Evolutionary conservation across 2,329 filamentous ascomycete genomes (phyloP).

Genomic region (Falciphora oryzae): DNA sequence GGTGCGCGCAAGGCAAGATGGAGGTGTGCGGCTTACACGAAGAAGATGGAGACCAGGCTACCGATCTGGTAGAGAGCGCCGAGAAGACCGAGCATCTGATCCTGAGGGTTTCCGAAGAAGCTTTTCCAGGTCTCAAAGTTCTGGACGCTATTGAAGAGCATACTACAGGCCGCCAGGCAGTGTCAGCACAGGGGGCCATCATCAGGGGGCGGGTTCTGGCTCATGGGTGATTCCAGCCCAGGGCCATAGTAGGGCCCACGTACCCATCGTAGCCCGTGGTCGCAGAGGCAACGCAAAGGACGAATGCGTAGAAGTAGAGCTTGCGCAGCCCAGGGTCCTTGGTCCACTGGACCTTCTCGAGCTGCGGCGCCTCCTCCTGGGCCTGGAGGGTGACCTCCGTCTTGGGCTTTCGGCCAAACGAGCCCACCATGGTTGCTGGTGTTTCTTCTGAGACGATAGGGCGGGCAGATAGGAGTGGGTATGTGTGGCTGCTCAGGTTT

Average conservation of each 20-base stretch:
- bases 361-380: constrained; percentile 43
- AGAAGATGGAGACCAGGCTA: constrained; percentile 48
- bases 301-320: constrained; percentile 46
- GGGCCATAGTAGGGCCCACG: constrained; percentile 12
- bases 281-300: constrained; percentile 48
- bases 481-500: background rate
- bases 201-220: background rate
- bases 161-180: constrained; percentile 21
- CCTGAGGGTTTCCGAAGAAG: constrained; percentile 41
- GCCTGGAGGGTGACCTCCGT: constrained; percentile 22
- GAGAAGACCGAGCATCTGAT: constrained; percentile 44
- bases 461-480: background rate
- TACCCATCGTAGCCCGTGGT: constrained; percentile 53
- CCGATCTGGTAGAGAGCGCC: constrained; percentile 56
- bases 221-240: background rate
- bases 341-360: constrained; percentile 45
- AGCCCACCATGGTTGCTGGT: constrained; percentile 18
- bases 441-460: background rate
- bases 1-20: background rate
- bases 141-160: constrained; percentile 39
- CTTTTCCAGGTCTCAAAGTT: constrained; percentile 38
- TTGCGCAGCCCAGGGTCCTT: constrained; percentile 50
- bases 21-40: constrained; percentile 36
- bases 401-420: constrained; percentile 23
- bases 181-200: background rate